Percentiles rank a stretch among this genome's conserved stretches.
Evolutionary conservation across 495 filamentous ascomycete species (phyloP).

Genomic region (Neurospora sp.): DNA sequence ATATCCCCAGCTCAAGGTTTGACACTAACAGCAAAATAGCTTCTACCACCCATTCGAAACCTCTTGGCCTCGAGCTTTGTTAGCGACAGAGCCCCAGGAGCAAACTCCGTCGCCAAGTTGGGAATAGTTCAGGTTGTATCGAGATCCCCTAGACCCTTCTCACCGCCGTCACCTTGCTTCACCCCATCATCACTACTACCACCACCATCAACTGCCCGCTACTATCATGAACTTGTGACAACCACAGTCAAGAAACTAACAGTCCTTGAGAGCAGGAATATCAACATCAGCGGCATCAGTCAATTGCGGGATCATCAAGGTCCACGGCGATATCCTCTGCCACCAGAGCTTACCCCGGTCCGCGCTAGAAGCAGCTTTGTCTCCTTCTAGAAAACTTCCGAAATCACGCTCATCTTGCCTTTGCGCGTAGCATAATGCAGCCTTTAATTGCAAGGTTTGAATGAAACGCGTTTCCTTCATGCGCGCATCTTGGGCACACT

Average conservation of each 20-base stretch:
- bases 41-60: not conserved
- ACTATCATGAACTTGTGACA: not conserved
- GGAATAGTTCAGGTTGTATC: not conserved
- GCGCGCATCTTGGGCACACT: conserved; percentile 21
- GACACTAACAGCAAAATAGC: not conserved
- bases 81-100: not conserved
- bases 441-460: conserved; percentile 41
- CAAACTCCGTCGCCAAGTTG: not conserved
- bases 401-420: conserved; percentile 30
- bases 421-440: conserved; percentile 33
- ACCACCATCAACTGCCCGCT: not conserved
- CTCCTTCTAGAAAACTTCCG: conserved; percentile 33
- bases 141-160: not conserved
- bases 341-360: not conserved
- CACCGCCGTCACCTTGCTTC: not conserved
- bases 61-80: not conserved
- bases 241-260: not conserved
- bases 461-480: conserved; percentile 41
- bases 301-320: not conserved
- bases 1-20: not conserved
- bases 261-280: not conserved
- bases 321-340: not conserved
- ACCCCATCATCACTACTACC: not conserved
- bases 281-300: not conserved
- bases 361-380: conserved; percentile 31